Percentiles rank a stretch among this genome's conserved stretches.
These are phyloP conservation scores for Quercus alba DNA, from an alignment of 306 rosid genomes.

Conservation along the genomic window DNA sequence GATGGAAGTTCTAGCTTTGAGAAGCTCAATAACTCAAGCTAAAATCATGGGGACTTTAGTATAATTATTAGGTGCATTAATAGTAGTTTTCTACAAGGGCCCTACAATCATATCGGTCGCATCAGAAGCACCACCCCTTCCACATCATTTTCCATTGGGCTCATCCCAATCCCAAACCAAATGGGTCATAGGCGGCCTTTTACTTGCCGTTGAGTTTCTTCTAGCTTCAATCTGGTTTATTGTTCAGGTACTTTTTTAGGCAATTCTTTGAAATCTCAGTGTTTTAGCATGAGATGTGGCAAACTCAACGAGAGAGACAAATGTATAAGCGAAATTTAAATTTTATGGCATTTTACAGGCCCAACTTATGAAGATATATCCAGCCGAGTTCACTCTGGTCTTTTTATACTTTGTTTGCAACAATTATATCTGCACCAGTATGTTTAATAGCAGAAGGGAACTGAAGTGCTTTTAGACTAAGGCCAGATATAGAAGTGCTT, in stretches of 20 bases:
- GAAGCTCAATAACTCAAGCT: constrained; percentile 41
- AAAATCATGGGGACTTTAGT: constrained; percentile 46
- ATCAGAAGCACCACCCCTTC: background rate
- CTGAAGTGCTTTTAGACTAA: constrained; percentile 66
- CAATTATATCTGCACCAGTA: constrained; percentile 46
- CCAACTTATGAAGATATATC: constrained; percentile 30
- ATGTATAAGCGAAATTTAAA: background rate
- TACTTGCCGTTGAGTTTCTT: constrained; percentile 25
- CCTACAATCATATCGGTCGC: constrained; percentile 21
- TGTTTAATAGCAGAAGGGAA: constrained; percentile 53
- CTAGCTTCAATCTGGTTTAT: constrained; percentile 40
- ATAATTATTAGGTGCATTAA: constrained; percentile 51
- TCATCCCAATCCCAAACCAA: constrained; percentile 26
- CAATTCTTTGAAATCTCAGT: too few relatives aligned
- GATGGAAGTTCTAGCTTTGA: constrained; percentile 45
- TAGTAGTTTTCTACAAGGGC: constrained; percentile 49
- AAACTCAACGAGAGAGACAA: background rate
- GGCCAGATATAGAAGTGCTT: constrained; percentile 51
- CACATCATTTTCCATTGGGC: background rate
- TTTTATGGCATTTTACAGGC: constrained; percentile 24
- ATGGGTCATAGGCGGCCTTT: constrained; percentile 49
- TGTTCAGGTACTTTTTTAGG: constrained; percentile 32
- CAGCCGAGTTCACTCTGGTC: constrained; percentile 42
- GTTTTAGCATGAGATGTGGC: background rate
- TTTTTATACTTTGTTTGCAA: constrained; percentile 43